A percentile compares a stretch with the other conserved stretches of the same genome.
Conservation (phyloP, 257 asterid genomes). For the Nicotiana paniculata region DNA sequence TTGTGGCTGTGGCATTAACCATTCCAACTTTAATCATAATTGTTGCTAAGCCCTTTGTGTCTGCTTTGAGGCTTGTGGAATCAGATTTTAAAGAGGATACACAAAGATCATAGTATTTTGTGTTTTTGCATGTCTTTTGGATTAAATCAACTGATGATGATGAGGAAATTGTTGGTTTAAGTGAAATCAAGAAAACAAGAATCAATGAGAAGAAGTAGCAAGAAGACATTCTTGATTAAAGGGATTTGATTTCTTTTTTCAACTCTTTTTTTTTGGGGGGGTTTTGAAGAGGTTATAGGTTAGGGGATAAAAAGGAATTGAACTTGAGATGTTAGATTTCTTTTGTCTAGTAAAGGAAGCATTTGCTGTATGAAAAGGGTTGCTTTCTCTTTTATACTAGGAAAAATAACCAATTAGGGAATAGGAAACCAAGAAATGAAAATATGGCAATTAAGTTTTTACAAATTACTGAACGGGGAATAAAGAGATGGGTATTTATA, state of each 20-base stretch:
- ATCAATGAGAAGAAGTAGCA: constrained; percentile 15
- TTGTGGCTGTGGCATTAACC: constrained; percentile 67
- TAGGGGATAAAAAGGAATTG: background rate
- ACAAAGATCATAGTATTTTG: constrained; percentile 72
- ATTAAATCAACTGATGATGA: constrained; percentile 35
- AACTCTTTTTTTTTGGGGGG: background rate
- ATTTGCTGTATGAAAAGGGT: background rate
- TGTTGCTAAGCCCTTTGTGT: constrained; percentile 55
- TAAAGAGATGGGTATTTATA: background rate
- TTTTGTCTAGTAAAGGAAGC: background rate
- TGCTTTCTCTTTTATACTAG: background rate
- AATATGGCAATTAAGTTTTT: too few species aligned
- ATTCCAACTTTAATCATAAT: constrained; percentile 52
- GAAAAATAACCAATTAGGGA: background rate
- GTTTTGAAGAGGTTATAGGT: background rate
- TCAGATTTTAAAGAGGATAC: constrained; percentile 62
- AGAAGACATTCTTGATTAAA: constrained; percentile 15
- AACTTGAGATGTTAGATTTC: background rate
- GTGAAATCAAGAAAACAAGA: constrained; percentile 21
- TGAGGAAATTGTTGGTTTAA: constrained; percentile 11
- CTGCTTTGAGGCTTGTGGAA: constrained; percentile 44
- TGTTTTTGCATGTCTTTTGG: constrained; percentile 58
- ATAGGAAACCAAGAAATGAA: background rate
- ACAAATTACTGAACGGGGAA: background rate
- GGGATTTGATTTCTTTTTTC: background rate